A percentile compares a stretch with the other conserved stretches of the same genome.
Conservation (phyloP, 73 alveolate species). For the Halteria grandinella region DNA sequence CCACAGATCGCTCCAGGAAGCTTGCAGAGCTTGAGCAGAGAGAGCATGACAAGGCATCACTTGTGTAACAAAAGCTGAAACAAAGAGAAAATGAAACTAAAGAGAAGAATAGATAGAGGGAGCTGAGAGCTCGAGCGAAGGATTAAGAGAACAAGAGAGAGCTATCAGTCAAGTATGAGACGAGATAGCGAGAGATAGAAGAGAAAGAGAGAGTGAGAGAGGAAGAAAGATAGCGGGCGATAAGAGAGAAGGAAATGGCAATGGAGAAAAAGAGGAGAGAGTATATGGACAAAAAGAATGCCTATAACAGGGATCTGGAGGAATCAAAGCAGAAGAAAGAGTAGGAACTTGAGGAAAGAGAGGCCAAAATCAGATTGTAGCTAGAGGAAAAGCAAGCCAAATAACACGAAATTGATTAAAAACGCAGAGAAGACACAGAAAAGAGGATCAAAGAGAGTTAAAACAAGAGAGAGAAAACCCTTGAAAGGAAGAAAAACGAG, state of each 20-base stretch:
- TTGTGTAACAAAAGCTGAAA: too few species aligned
- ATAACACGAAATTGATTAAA: neutral
- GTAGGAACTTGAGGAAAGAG: conserved; percentile 7
- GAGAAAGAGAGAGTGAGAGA: neutral
- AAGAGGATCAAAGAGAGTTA: neutral
- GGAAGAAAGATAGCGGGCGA: neutral
- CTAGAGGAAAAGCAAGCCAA: neutral
- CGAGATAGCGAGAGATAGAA: neutral
- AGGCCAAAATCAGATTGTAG: neutral
- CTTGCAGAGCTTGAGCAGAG: too few species aligned
- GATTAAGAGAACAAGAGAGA: neutral
- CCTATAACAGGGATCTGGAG: conserved; percentile 1
- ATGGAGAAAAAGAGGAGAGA: neutral
- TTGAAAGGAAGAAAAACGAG: neutral
- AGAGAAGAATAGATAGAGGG: too few species aligned
- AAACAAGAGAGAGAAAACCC: neutral
- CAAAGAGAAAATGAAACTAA: too few species aligned
- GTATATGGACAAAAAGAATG: neutral
- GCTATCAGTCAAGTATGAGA: neutral
- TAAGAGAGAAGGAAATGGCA: neutral
- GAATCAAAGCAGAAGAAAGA: neutral
- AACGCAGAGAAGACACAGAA: neutral
- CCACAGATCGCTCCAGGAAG: too few species aligned
- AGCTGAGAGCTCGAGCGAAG: neutral
- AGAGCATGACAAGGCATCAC: too few species aligned